Evolutionary conservation across 768 basidiomycete species (phyloP).

Genomic region (Termitomyces sp.): DNA sequence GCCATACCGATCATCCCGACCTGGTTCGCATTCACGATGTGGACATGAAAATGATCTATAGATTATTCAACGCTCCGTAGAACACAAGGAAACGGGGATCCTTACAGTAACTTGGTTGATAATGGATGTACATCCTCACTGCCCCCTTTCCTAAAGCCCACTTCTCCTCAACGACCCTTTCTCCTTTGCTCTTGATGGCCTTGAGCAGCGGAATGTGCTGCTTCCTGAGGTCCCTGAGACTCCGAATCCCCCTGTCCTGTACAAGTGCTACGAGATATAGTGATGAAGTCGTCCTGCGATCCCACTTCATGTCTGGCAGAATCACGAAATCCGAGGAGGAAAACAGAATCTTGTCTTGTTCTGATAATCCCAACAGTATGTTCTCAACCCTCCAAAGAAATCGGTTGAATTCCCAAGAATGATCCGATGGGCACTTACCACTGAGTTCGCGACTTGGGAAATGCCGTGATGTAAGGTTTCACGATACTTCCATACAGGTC

Average conservation of each 20-base stretch:
- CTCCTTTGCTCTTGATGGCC: conserved; percentile 57
- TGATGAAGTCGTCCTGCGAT: conserved; percentile 63
- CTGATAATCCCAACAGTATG: conserved; percentile 73
- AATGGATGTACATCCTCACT: conserved; percentile 84
- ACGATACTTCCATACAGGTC: conserved; percentile 69
- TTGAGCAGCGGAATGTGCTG: conserved; percentile 66
- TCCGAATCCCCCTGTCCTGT: conserved; percentile 56
- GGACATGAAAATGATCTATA: conserved; percentile 91
- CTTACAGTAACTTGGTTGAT: conserved; percentile 88
- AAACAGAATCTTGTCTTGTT: conserved; percentile 70
- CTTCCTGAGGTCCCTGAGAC: conserved; percentile 71
- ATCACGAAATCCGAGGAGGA: conserved; percentile 68
- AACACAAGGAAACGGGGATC: neutral
- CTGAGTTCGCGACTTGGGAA: conserved; percentile 74
- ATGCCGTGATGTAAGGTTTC: conserved; percentile 72
- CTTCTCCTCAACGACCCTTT: conserved; percentile 47
- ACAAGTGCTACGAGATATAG: conserved; percentile 86
- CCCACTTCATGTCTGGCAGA: conserved; percentile 98
- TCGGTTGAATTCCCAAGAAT: neutral
- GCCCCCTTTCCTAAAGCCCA: conserved; percentile 66
- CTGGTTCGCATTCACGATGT: conserved; percentile 80
- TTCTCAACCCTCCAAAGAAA: conserved; percentile 70
- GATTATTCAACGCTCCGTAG: neutral
- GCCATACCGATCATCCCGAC: conserved; percentile 65
- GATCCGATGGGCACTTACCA: conserved; percentile 49